These are phyloP conservation scores for Tylopilus sp. DNA, from an alignment of 768 basidiomycete genomes.

Conservation along the genomic window DNA sequence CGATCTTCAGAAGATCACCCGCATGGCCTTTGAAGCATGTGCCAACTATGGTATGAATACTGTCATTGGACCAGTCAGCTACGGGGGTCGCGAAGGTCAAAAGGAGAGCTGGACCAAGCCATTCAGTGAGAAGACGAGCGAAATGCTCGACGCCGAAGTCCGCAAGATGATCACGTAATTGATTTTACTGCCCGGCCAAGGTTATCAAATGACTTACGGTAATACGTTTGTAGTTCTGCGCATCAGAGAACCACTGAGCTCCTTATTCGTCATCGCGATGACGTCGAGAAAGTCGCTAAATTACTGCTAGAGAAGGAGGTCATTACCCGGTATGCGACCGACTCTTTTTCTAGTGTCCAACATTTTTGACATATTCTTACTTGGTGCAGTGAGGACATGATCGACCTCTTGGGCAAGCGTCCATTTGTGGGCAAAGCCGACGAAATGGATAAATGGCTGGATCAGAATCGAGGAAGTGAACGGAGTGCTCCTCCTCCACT, in stretches of 20 bases:
- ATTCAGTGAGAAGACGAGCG: slow-evolving; percentile 95
- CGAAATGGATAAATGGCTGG: slow-evolving; percentile 98
- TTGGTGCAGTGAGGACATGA: slow-evolving; percentile 77
- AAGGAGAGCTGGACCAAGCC: slow-evolving; percentile 94
- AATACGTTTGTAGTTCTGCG: slow-evolving; percentile 55
- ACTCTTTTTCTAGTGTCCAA: neutral
- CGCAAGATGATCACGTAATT: slow-evolving; percentile 89
- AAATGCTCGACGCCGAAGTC: slow-evolving; percentile 88
- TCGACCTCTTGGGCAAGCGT: slow-evolving; percentile 73
- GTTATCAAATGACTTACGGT: slow-evolving; percentile 6
- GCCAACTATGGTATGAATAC: slow-evolving; percentile 98
- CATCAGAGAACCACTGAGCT: slow-evolving; percentile 82
- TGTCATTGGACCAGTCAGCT: slow-evolving; percentile 93
- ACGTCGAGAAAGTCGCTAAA: slow-evolving; percentile 93
- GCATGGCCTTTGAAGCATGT: slow-evolving; percentile 95
- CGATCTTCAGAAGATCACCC: slow-evolving; percentile 95
- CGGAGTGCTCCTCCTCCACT: slow-evolving; percentile 65
- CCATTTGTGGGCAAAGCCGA: slow-evolving; percentile 76
- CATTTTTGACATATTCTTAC: neutral
- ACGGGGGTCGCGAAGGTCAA: slow-evolving; percentile 82
- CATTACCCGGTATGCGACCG: slow-evolving; percentile 69
- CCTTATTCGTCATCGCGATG: slow-evolving; percentile 73
- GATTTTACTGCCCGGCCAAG: slow-evolving; percentile 9
- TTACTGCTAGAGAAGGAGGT: slow-evolving; percentile 93
- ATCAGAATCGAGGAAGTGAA: slow-evolving; percentile 62